A percentile compares a stretch with the other conserved stretches of the same genome.
phyloP scores from a whole-genome alignment of 441 rosid genomes.

The Populus tomentosa region DNA sequence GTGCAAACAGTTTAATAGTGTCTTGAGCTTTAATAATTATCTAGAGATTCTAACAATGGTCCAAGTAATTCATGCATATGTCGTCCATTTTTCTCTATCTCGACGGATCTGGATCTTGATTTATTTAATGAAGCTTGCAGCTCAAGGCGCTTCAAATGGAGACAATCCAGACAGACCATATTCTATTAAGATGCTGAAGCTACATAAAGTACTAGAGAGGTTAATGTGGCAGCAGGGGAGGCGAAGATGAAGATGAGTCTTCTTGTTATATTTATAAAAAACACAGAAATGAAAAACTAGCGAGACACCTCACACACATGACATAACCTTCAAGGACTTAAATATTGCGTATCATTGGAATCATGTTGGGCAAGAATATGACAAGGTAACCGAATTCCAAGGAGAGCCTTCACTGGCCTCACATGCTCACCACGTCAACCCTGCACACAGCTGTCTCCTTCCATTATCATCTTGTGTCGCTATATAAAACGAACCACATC shows the following conservation, averaged over 20 bases:
- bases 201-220: not conserved
- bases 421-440: conserved; percentile 25
- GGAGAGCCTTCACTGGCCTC: conserved; percentile 23
- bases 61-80: not conserved
- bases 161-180: not conserved
- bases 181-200: not conserved
- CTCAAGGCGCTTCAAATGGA: not conserved
- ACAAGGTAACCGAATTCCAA: conserved; percentile 22
- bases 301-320: conserved; percentile 40
- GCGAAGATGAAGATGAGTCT: conserved; percentile 31
- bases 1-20: not conserved
- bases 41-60: not conserved
- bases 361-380: conserved; percentile 23
- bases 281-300: conserved; percentile 26
- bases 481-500: conserved; percentile 16
- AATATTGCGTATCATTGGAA: conserved; percentile 9
- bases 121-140: not conserved
- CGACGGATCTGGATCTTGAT: not conserved
- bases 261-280: conserved; percentile 15
- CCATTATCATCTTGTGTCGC: not conserved
- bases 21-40: not conserved
- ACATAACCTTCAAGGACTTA: not conserved
- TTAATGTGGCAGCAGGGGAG: not conserved
- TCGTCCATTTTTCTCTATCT: not conserved
- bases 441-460: not conserved